phyloP scores from a whole-genome alignment of 805 yeast species.

The Saccharomyces kudriavzevii region DNA sequence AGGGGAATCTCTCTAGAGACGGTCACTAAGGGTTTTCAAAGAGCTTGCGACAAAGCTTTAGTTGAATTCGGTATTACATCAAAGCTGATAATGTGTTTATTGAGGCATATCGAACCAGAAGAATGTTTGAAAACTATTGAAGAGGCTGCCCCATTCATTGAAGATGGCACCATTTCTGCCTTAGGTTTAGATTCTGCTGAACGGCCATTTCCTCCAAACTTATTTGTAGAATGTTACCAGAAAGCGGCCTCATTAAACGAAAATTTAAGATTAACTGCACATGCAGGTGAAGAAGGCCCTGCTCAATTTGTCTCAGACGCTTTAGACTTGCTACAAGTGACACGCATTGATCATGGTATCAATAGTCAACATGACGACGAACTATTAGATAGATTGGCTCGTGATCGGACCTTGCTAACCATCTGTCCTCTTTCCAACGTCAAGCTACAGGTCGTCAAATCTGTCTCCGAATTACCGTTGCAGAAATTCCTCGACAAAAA shows the following conservation, averaged over 20 bases:
- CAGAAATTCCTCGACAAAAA: slow-evolving; percentile 48
- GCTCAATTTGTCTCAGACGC: slow-evolving; percentile 56
- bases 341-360: slow-evolving; percentile 78
- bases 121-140: slow-evolving; percentile 53
- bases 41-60: slow-evolving; percentile 59
- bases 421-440: slow-evolving; percentile 76
- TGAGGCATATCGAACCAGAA: slow-evolving; percentile 63
- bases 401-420: slow-evolving; percentile 49
- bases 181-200: slow-evolving; percentile 80
- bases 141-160: slow-evolving; percentile 43
- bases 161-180: slow-evolving; percentile 58
- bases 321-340: slow-evolving; percentile 49
- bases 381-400: slow-evolving; percentile 50
- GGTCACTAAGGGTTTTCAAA: slow-evolving; percentile 57
- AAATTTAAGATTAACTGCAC: slow-evolving; percentile 63
- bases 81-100: slow-evolving; percentile 71
- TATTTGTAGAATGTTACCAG: slow-evolving; percentile 57
- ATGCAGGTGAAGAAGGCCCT: slow-evolving; percentile 87
- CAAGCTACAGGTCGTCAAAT: slow-evolving; percentile 63
- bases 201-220: slow-evolving; percentile 65
- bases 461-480: slow-evolving; percentile 61
- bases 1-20: slow-evolving; percentile 53
- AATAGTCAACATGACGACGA: slow-evolving; percentile 49
- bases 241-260: slow-evolving; percentile 42
- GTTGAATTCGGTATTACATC: slow-evolving; percentile 53